Conservation (phyloP, 2,329 filamentous ascomycete genomes). For the Neofusicoccum sp. region DNA sequence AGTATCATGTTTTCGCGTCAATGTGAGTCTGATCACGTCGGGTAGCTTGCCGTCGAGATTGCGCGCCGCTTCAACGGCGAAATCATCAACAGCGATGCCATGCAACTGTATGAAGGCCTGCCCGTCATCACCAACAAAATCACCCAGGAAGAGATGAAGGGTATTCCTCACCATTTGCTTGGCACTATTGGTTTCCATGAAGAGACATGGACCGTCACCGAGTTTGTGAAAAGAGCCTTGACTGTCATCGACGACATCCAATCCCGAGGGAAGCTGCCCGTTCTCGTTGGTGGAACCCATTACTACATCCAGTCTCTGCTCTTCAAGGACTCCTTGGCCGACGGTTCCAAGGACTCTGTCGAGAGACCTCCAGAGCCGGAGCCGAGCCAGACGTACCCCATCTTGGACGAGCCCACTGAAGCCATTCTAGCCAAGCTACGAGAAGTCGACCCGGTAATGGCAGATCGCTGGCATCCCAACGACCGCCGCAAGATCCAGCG, state of each 20-base stretch:
- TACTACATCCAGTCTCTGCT: conserved; percentile 91
- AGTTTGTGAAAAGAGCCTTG: conserved; percentile 70
- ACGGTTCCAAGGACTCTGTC: conserved; percentile 29
- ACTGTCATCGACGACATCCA: conserved; percentile 75
- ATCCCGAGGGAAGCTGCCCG: conserved; percentile 73
- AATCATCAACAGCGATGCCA: conserved; percentile 94
- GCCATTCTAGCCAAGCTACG: conserved; percentile 69
- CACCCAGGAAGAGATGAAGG: conserved; percentile 67
- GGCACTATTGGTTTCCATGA: conserved; percentile 73
- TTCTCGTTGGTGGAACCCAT: conserved; percentile 90
- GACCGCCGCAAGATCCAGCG: conserved; percentile 86
- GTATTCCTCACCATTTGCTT: conserved; percentile 83
- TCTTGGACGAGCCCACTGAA: conserved; percentile 70
- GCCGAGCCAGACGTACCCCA: conserved; percentile 52
- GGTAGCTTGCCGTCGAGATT: conserved; percentile 82
- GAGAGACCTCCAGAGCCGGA: neutral
- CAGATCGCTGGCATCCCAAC: conserved; percentile 88
- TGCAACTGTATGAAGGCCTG: conserved; percentile 92
- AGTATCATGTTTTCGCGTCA: neutral
- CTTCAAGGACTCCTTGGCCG: conserved; percentile 66
- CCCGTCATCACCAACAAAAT: conserved; percentile 97
- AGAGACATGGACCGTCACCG: conserved; percentile 77
- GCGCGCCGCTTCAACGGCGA: conserved; percentile 84
- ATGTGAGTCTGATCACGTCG: conserved; percentile 36
- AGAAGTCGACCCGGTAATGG: conserved; percentile 86